These are phyloP conservation scores for Clonostachys byssicola DNA, from an alignment of 2,329 filamentous ascomycete genomes.

Conservation along the genomic window DNA sequence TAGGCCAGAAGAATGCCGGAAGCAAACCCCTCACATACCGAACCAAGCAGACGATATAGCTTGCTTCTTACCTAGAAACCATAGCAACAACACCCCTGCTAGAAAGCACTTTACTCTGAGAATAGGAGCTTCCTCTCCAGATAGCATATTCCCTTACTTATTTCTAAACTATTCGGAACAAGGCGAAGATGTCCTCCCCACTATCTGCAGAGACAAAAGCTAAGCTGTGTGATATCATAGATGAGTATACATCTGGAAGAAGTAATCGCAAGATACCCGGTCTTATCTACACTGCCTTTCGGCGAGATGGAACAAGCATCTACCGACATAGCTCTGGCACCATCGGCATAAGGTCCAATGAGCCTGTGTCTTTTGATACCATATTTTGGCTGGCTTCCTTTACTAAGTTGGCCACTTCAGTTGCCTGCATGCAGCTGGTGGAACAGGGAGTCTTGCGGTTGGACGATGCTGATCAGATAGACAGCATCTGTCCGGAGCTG, in stretches of 20 bases:
- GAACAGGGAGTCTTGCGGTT: constrained; percentile 42
- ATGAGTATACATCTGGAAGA: neutral
- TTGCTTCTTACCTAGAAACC: too few species aligned
- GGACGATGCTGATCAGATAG: constrained; percentile 41
- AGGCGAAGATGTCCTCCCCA: too few species aligned
- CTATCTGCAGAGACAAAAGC: too few species aligned
- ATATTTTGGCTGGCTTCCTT: constrained; percentile 48
- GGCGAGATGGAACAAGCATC: constrained; percentile 27
- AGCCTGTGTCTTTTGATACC: constrained; percentile 44
- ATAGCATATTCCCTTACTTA: too few species aligned
- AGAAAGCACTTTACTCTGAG: too few species aligned
- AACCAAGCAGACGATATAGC: too few species aligned
- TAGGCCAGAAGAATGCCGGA: too few species aligned
- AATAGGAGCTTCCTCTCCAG: too few species aligned
- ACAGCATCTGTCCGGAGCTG: constrained; percentile 44
- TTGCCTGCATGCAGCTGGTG: constrained; percentile 54
- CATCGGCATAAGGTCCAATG: constrained; percentile 31
- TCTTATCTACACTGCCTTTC: constrained; percentile 27
- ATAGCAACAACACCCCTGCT: too few species aligned
- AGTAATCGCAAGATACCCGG: neutral
- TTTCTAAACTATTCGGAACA: too few species aligned
- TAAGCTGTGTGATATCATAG: neutral
- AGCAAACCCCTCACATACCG: too few species aligned
- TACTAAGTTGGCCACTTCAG: constrained; percentile 52
- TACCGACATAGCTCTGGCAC: constrained; percentile 43